Conservation (phyloP, 495 filamentous ascomycete genomes). For the Saxispiralis lemnorum region DNA sequence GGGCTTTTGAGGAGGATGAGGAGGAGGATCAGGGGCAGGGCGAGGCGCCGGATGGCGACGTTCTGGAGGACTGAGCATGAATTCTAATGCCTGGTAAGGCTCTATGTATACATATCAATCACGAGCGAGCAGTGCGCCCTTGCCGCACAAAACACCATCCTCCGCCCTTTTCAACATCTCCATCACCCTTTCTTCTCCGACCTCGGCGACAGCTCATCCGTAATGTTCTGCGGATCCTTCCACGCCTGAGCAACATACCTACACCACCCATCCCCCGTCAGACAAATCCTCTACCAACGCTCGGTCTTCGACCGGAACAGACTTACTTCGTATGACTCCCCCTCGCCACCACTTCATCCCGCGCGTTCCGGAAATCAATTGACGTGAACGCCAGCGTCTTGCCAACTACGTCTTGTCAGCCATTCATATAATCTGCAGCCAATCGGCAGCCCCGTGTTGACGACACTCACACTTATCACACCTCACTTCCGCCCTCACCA, state of each 20-base stretch:
- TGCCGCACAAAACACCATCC: no score
- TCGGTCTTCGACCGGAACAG: neutral
- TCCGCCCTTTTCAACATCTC: no score
- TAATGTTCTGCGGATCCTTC: constrained; percentile 27
- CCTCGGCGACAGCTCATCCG: constrained; percentile 18
- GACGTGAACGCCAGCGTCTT: constrained; percentile 82
- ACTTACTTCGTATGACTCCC: constrained; percentile 92
- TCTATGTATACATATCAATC: no score
- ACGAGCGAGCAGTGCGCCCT: no score
- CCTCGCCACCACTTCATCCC: constrained; percentile 62
- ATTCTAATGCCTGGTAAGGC: no score
- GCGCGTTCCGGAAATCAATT: constrained; percentile 58
- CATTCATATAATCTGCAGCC: no score
- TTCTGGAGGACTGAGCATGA: neutral
- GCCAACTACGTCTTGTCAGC: constrained; percentile 42
- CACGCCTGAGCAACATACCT: constrained; percentile 25
- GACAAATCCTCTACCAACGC: no score
- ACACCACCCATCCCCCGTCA: neutral
- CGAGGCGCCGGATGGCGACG: constrained; percentile 1
- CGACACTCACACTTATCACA: constrained; percentile 66
- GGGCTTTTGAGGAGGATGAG: constrained; percentile 4
- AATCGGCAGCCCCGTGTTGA: no score
- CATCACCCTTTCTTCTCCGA: no score
- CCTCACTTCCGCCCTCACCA: constrained; percentile 49
- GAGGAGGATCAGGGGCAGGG: constrained; percentile 3